A percentile compares a stretch with the other conserved stretches of the same genome.
These are phyloP conservation scores for Pinus albicaulis DNA, from an alignment of 75 land plant species.

Conservation along the genomic window DNA sequence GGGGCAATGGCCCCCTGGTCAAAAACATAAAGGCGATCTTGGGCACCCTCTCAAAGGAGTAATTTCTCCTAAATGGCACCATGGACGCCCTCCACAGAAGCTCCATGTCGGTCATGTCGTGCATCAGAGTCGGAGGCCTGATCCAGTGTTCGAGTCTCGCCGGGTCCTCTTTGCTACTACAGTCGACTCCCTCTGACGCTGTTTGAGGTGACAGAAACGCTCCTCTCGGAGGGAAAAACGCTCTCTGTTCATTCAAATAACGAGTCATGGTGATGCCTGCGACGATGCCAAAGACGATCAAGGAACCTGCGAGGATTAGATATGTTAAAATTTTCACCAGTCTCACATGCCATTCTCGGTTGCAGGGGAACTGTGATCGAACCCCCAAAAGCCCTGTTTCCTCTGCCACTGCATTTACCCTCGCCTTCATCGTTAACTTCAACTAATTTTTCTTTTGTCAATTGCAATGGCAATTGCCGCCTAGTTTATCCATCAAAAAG, in stretches of 20 bases:
- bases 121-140: constrained; percentile 18
- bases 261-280: constrained; percentile 1
- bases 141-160: constrained; percentile 6
- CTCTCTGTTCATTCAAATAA: neutral
- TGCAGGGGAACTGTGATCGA: neutral
- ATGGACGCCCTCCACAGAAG: constrained; percentile 58
- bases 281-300: constrained; percentile 5
- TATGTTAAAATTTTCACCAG: neutral
- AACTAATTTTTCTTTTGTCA: too few species aligned
- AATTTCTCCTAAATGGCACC: constrained; percentile 29
- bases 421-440: too few species aligned
- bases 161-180: neutral
- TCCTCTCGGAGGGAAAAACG: neutral
- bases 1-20: constrained; percentile 68
- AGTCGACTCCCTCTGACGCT: neutral
- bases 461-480: too few species aligned
- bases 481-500: too few species aligned
- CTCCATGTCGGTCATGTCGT: constrained; percentile 43
- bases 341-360: constrained; percentile 3
- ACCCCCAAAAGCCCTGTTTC: too few species aligned
- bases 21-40: constrained; percentile 79
- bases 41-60: constrained; percentile 38
- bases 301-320: constrained; percentile 1
- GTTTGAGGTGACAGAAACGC: neutral
- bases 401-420: too few species aligned